Base-by-base conservation (phyloP, 2,329 filamentous ascomycete genomes). In the Aspergillus sp. region DNA sequence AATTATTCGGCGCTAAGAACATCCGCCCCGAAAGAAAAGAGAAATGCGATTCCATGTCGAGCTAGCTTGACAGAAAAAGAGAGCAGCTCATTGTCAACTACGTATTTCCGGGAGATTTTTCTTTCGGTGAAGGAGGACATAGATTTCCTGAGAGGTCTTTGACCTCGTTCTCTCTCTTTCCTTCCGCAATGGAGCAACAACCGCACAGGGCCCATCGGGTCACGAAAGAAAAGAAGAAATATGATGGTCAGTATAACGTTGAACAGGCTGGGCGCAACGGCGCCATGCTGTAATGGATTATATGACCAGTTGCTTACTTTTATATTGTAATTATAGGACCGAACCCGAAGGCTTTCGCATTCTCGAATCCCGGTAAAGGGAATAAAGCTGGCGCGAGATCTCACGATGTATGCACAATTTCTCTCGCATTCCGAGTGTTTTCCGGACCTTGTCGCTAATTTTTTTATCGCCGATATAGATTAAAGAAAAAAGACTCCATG, bases 401-500 rank as follows among this genome's bases (percentile, higher is more conserved):
- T 45, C 79, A 82, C 65, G 82, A 83, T 77, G 81, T 83, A 74
- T 61, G 75, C 60, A 46, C 35, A 17, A n/a, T n/a, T 40, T 11
- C 19, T 27, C 9, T 31, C 14, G 12, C 27, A 11, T 9, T 39
- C 24, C 39, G 11, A 24, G n/a, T 24, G n/a, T 39, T 43, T n/a
- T 31, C 7, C 15, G 17, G 17, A 44, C 27, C 6, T n/a, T 56
- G 23, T 4, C 51, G 52, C 65, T 70, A 53, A 70, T 37, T 1
- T 37, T 1, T 14, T 12, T 40, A 46, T 23, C 37, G 39, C n/a
- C 52, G 21, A 35, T 60, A 12, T 70, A 93, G 89, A 87, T 96
- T 76, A 95, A 91, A 83, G 96, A 99, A 78, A 97, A 96, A 78
- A 86, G 93, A 59, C 83, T 98, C 40, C 96, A 99, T 82, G 95